phyloP scores from a whole-genome alignment of 176 grass and related monocot genomes.

The Zea luxurians region DNA sequence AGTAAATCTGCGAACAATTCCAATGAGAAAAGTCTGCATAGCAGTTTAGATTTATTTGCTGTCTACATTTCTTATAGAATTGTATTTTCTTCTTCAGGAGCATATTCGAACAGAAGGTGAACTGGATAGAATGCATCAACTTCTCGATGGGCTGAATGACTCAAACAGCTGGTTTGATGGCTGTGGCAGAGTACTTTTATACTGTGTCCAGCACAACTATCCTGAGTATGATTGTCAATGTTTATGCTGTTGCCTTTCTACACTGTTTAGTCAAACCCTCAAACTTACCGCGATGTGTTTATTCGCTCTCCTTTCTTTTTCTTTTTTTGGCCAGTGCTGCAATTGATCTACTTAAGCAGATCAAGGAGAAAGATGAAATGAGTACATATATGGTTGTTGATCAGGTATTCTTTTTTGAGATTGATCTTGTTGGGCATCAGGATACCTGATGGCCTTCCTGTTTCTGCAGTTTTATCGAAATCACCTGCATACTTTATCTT shows the following conservation, averaged over 20 bases:
- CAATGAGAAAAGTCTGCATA: conserved; percentile 13
- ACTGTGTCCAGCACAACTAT: conserved; percentile 67
- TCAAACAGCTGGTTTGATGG: conserved; percentile 78
- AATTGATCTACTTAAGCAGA: conserved; percentile 69
- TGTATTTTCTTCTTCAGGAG: conserved; percentile 57
- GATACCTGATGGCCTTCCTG: conserved; percentile 16
- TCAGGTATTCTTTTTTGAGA: conserved; percentile 52
- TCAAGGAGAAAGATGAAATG: conserved; percentile 65
- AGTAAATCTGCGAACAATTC: conserved; percentile 37
- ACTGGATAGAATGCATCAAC: conserved; percentile 63
- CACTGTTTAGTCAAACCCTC: conserved; percentile 24
- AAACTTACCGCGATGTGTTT: conserved; percentile 29
- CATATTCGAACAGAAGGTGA: conserved; percentile 73
- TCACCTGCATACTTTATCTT: conserved; percentile 9
- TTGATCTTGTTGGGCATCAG: conserved; percentile 24
- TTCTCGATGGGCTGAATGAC: conserved; percentile 66
- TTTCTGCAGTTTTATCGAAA: conserved; percentile 37
- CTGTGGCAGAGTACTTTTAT: conserved; percentile 67
- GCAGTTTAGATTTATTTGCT: conserved; percentile 9
- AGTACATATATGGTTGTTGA: conserved; percentile 67
- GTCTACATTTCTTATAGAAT: conserved; percentile 32
- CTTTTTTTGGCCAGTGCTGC: conserved; percentile 56
- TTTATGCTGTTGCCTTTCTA: conserved; percentile 38
- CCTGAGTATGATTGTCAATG: conserved; percentile 60
- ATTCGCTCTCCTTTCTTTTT: conserved; percentile 23